Base-by-base conservation (phyloP, 192 early-diverging fungal genomes). In the Gryganskiella cystojenkinii region DNA sequence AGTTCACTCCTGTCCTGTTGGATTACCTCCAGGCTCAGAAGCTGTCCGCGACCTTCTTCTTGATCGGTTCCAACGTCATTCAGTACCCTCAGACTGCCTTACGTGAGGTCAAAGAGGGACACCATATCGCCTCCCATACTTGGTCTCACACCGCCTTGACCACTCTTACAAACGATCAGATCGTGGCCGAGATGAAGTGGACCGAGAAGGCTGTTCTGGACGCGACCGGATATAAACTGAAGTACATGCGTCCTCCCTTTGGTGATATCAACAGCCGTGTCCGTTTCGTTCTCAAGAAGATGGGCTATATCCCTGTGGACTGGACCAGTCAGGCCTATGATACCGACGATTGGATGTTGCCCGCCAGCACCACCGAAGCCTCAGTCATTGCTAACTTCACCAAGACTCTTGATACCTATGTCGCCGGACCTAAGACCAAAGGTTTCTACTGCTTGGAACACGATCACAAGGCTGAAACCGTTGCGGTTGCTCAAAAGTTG, bases 241-340 rank as follows among this genome's bases (percentile, higher is more conserved):
- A 80, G 56, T 88, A 83, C 66, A 88, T 87, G 76, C 83, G 91
- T 75, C 86, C 90, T 8, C 90, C 90, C 9, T 90, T 71, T 74
- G 87, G 87, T 51, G 91, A 94, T 58, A 82, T 91, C 60, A 91
- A 93, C 73, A 89, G 92, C 76, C 89, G 92, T 70, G 87, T 93
- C 30, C 87, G 93, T 24, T 81, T 78, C 64, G 90, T 94, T 54
- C 79, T 84, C 30, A 56, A 71, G 43, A 86, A 92, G 65, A 64
- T 94, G 72, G 91, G 76, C 30, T 83, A 83, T 43, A 83, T 61
- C 49, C 35, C 68, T 37, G 64, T 80, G 25, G 69, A 80, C 27
- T 83, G 82, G 82, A 80, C 79, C 44, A 61, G 63, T 20, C 72
- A 83, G 61, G 57, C 28, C 0, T 70, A 58, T 45, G 82, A 83